Conservation (phyloP, 345 rosid genomes). For the Gossypium anomalum region DNA sequence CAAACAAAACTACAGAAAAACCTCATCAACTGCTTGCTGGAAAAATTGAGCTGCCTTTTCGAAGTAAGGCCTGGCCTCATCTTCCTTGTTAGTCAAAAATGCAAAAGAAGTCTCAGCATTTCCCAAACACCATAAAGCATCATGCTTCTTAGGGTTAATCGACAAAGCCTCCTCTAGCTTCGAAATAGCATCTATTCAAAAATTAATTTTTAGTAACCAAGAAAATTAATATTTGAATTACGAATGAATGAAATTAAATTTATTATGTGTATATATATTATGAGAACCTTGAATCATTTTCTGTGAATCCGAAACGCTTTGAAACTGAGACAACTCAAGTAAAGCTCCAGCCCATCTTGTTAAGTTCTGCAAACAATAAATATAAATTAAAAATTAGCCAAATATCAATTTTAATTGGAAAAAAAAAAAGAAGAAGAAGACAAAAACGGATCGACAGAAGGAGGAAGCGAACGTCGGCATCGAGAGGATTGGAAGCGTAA, state of each 20-base stretch:
- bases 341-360: constrained; percentile 84
- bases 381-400: background rate
- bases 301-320: constrained; percentile 53
- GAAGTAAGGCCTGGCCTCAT: constrained; percentile 56
- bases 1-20: constrained; percentile 8
- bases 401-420: background rate
- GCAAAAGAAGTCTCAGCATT: constrained; percentile 78
- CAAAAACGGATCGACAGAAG: background rate
- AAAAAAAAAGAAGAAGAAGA: background rate
- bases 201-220: background rate
- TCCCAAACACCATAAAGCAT: constrained; percentile 82
- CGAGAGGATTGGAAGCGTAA: constrained; percentile 63
- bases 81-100: constrained; percentile 62
- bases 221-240: background rate
- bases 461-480: constrained; percentile 54
- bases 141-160: constrained; percentile 54
- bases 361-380: constrained; percentile 46
- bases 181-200: constrained; percentile 54
- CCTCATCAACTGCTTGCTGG: constrained; percentile 74
- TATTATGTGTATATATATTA: too few species aligned
- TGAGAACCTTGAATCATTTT: constrained; percentile 62
- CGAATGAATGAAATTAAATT: background rate
- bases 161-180: constrained; percentile 85
- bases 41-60: constrained; percentile 62
- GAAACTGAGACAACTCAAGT: constrained; percentile 88